Evolutionary conservation across 345 rosid species (phyloP), one percentile per base, ranked within the genome.

Genomic region (Aurinia saxatilis): DNA sequence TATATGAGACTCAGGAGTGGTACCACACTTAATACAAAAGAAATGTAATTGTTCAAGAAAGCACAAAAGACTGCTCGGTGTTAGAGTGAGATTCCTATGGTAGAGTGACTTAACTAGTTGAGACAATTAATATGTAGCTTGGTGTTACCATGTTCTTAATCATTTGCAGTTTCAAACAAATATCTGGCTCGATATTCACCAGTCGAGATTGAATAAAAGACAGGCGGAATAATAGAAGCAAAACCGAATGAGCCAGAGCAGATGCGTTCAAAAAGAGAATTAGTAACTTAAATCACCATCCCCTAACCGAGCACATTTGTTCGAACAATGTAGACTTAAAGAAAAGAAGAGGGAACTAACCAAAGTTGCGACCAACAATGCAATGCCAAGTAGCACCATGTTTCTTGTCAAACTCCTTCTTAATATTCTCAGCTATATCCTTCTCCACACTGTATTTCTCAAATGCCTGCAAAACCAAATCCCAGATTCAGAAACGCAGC

Each of bases 301-400:
- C 3, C 15, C 5, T 23, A 47, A 49, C 36, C 4, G 10, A 45
- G 19, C 21, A 3, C 16, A 25, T 41, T 18, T n/a, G 10, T 18
- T 23, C 21, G 1, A 57, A 7, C 25, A 31, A 37, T 6, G 33
- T 23, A 0, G 0, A 11, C 14, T 50, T 60, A 52, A 39, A 5
- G 29, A 39, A 57, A 48, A 53, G 2, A 48, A 47, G 19, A 27
- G 60, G 55, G 48, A 59, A 39, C 67, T 75, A 78, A 93, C 99
- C 99, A 49, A 93, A 93, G 83, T 93, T 93, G 68, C 95, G 89
- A 63, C 99, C 97, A 15, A 93, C 99, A 58, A 93, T 93, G 87
- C 99, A 93, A 77, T 93, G 99, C 99, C 99, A 93, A 70, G 99
- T 93, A 63, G 92, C 87, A 19, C 98, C 98, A 45, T 92, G 93